Evolutionary conservation across 2,329 filamentous ascomycete species (phyloP).

Genomic region (Talaromyces funiculosus): DNA sequence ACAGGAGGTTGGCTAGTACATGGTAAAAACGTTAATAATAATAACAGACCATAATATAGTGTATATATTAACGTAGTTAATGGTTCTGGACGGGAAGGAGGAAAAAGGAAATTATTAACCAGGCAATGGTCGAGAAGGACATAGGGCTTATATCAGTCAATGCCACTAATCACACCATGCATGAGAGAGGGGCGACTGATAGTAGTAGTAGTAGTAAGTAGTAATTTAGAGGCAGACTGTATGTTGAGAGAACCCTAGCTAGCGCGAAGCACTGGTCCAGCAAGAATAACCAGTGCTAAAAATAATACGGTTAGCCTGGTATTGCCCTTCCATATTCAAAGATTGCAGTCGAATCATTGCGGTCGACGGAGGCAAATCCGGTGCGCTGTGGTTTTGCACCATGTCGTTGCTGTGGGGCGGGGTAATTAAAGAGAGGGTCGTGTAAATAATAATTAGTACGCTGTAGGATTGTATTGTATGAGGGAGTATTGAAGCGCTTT

Average conservation of each 20-base stretch:
- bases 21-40: not conserved
- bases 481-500: too few species aligned
- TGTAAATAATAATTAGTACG: not conserved
- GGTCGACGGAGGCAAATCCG: not conserved
- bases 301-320: not conserved
- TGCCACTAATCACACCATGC: not conserved
- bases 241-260: not conserved
- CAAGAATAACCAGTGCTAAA: not conserved
- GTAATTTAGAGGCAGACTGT: not conserved
- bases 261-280: not conserved
- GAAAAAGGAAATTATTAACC: not conserved
- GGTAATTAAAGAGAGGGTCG: not conserved
- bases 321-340: not conserved
- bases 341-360: not conserved
- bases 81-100: not conserved
- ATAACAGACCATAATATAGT: conserved; percentile 1
- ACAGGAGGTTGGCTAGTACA: not conserved
- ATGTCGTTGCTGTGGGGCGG: conserved; percentile 1
- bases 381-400: not conserved
- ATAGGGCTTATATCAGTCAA: conserved; percentile 4
- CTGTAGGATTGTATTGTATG: too few species aligned
- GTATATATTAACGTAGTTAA: not conserved
- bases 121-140: not conserved
- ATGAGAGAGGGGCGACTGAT: not conserved
- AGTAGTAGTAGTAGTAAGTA: not conserved